A percentile compares a stretch with the other conserved stretches of the same genome.
Evolutionary conservation across 805 yeast species (phyloP).

Genomic region (Cyberlindnera amylophila): DNA sequence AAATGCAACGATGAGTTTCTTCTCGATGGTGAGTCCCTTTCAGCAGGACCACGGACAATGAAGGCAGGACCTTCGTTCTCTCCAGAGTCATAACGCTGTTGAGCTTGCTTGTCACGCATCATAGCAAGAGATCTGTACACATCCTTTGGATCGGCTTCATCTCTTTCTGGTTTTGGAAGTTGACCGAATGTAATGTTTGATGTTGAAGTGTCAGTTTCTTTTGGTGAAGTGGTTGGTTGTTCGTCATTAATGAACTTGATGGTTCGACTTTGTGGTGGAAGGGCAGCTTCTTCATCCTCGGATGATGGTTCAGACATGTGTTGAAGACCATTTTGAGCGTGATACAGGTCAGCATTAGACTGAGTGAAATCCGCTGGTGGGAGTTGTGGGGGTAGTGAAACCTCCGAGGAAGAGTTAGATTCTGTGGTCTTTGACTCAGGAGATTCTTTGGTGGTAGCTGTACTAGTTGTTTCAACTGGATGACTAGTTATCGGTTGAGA

Average conservation of each 20-base stretch:
- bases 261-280: slow-evolving; percentile 11
- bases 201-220: neutral
- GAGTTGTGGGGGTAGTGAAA: slow-evolving; percentile 6
- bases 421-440: slow-evolving; percentile 7
- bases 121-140: slow-evolving; percentile 80
- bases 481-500: neutral
- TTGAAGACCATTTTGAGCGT: slow-evolving; percentile 10
- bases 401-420: slow-evolving; percentile 18
- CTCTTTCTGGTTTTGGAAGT: slow-evolving; percentile 27
- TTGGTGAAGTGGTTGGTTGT: neutral
- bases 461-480: neutral
- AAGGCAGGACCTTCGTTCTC: slow-evolving; percentile 75
- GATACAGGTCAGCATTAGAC: slow-evolving; percentile 7
- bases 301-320: slow-evolving; percentile 27
- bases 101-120: slow-evolving; percentile 55
- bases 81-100: slow-evolving; percentile 30
- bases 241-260: slow-evolving; percentile 11
- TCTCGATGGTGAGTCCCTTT: slow-evolving; percentile 42
- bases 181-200: slow-evolving; percentile 23
- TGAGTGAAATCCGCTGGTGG: slow-evolving; percentile 7
- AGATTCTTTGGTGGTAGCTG: slow-evolving; percentile 1
- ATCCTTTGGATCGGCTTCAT: slow-evolving; percentile 74
- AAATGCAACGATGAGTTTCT: slow-evolving; percentile 29
- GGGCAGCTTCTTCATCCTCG: slow-evolving; percentile 13
- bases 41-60: slow-evolving; percentile 75